Conservation (phyloP, 345 rosid species). For the Lepidium aucheri region DNA sequence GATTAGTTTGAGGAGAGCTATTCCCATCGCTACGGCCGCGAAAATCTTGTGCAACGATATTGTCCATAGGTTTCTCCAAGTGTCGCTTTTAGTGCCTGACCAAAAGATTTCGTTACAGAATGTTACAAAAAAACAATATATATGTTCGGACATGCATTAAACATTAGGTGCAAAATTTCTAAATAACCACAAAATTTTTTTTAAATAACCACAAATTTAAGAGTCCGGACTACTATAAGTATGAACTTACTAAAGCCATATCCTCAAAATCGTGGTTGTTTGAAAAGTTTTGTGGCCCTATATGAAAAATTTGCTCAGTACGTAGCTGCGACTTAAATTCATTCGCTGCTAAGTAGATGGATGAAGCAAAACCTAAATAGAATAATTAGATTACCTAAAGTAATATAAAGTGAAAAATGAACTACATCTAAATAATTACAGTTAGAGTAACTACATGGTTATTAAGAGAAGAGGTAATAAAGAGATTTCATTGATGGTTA, state of each 20-base stretch:
- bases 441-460: neutral
- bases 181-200: too few relatives aligned
- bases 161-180: too few relatives aligned
- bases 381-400: neutral
- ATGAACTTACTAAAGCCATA: too few relatives aligned
- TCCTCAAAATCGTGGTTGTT: too few relatives aligned
- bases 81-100: conserved; percentile 42
- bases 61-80: conserved; percentile 92
- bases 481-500: conserved; percentile 1
- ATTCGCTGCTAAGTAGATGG: too few relatives aligned
- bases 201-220: too few relatives aligned
- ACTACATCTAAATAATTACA: neutral
- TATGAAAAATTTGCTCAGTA: too few relatives aligned
- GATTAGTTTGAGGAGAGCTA: conserved; percentile 65
- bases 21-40: conserved; percentile 87
- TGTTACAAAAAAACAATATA: neutral
- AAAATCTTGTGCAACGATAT: conserved; percentile 75
- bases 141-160: too few relatives aligned
- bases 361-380: neutral
- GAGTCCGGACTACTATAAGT: too few relatives aligned
- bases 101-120: neutral
- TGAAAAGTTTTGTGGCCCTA: too few relatives aligned
- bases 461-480: neutral
- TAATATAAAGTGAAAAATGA: neutral
- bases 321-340: too few relatives aligned